Base-by-base conservation (phyloP, 495 filamentous ascomycete species). In the Penicillium crystallinum region DNA sequence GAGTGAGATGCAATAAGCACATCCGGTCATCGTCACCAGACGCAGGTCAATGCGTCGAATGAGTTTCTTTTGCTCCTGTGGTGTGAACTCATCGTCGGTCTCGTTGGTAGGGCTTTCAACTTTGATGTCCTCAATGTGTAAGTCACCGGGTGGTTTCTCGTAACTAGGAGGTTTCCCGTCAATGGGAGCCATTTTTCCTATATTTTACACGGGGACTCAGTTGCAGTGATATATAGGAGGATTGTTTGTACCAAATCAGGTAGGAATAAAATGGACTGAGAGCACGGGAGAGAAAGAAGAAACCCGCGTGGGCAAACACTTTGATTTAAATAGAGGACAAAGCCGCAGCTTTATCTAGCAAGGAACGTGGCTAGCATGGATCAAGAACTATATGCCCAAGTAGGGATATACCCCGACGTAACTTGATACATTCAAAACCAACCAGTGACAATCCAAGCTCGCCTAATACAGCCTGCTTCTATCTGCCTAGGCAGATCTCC, bases 1-100 rank as follows among this genome's bases (percentile, higher is more conserved):
- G 46, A 88, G 61, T 25, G 73, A 79, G 52, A 85, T 72, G 56
- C 80, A 84, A 64, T 88, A 88, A 60, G 86, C 74, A 55, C 81
- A 63, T 5, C 86, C 85, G 3, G 82, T 71, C 29, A 81, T 87
- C 0, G 78, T 65, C 27, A 88, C 82, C 9, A 89, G 70, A 0
- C 85, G 79, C 30, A 73, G 57, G 58, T 89, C 85, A 60, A 88
- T 67, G 4, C 79, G 76, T 18, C 74, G 73, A 41, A 87, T 81
- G 59, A 89, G 74, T 43, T 52, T 64, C 38, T 57, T 61, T 58
- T 73, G 67, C 52, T 76, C 66, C 27, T 61, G 58, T 0, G 54
- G 56, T 2, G 65, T 64, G 46, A 66, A 73, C 33, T 72, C 69
- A 31, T 73, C 70, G 37, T 71, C 67, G 10, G 62, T 63, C 25